phyloP scores from a whole-genome alignment of 106 monocot species.

The Dendrobium officinale region DNA sequence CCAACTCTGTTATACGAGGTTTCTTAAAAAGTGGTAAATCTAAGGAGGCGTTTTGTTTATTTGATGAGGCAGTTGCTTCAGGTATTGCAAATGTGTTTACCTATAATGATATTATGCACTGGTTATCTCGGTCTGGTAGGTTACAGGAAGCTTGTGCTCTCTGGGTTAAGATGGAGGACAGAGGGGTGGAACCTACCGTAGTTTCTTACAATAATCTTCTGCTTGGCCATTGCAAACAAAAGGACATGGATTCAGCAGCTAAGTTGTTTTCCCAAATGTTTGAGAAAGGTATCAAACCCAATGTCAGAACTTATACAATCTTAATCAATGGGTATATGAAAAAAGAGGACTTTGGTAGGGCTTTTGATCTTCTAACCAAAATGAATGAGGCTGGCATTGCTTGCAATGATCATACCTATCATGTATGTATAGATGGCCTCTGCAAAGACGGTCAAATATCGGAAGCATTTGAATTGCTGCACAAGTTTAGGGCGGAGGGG shows the following conservation, averaged over 20 bases:
- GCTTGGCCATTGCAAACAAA: slow-evolving; percentile 36
- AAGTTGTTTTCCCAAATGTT: slow-evolving; percentile 43
- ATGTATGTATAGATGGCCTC: slow-evolving; percentile 48
- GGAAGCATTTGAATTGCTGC: slow-evolving; percentile 33
- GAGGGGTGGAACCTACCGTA: slow-evolving; percentile 35
- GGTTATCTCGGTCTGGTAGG: slow-evolving; percentile 37
- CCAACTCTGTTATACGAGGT: slow-evolving; percentile 27
- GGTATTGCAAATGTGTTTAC: slow-evolving; percentile 43
- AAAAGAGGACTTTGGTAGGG: slow-evolving; percentile 34
- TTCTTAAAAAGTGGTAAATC: slow-evolving; percentile 33
- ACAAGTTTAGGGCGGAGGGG: slow-evolving; percentile 44
- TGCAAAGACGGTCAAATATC: slow-evolving; percentile 36
- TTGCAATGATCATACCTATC: slow-evolving; percentile 47
- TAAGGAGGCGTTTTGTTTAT: slow-evolving; percentile 27
- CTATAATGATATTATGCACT: slow-evolving; percentile 51
- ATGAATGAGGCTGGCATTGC: slow-evolving; percentile 34
- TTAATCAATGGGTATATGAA: slow-evolving; percentile 49
- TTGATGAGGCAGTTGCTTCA: slow-evolving; percentile 37
- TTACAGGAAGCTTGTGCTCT: slow-evolving; percentile 42
- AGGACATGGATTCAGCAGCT: slow-evolving; percentile 33
- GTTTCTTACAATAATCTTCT: slow-evolving; percentile 60
- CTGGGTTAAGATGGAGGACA: slow-evolving; percentile 51
- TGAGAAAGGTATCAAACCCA: slow-evolving; percentile 32
- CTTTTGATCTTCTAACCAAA: slow-evolving; percentile 28
- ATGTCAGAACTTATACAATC: slow-evolving; percentile 43